Base-by-base conservation (phyloP, 352 stramenopile genomes). In the Globisporangium solare region DNA sequence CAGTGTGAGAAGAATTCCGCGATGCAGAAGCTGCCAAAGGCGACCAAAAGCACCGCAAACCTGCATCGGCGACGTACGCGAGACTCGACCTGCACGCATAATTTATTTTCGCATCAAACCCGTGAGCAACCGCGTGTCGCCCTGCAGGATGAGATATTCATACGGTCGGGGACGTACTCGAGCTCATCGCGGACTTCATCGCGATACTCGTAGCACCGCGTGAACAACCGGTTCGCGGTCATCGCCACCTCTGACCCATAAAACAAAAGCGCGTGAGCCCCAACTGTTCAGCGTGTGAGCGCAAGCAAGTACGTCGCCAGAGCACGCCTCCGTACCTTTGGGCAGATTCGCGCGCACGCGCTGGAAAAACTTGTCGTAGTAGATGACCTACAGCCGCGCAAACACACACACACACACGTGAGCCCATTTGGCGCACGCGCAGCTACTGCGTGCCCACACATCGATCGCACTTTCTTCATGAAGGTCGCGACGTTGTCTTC, bases 301-400 rank as follows among this genome's bases (percentile, higher is more conserved):
- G 5, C 27, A 35, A 35, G 27, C 27, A 35, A n/a, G n/a, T 35
- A 1, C 27, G 27, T 35, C 27, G 6, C 27, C 27, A 10, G 10
- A 35, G 27, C 27, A 10, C 7, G 4, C 27, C 27, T 35, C n/a
- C n/a, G n/a, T n/a, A 35, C 27, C 27, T 35, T 64, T 46, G 11
- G 83, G 83, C 11, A 93, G 56, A 61, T 88, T 89, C 6, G 66
- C 51, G 31, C 62, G 64, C 64, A 84, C 74, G 54, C 83, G 83
- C 65, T 87, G 70, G 61, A 93, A 93, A 46, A 88, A 93, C 51
- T 83, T 77, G 47, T 93, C 83, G 58, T 84, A 91, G 64, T 91
- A 93, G 60, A 83, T 82, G 32, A 92, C 83, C 82, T 92, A 63
- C n/a, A 31, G 14, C 32, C 47, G 58, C 15, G 21, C 27, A 56